These are phyloP conservation scores for Lactifluus pinguis DNA, from an alignment of 768 basidiomycete genomes.

Conservation along the genomic window DNA sequence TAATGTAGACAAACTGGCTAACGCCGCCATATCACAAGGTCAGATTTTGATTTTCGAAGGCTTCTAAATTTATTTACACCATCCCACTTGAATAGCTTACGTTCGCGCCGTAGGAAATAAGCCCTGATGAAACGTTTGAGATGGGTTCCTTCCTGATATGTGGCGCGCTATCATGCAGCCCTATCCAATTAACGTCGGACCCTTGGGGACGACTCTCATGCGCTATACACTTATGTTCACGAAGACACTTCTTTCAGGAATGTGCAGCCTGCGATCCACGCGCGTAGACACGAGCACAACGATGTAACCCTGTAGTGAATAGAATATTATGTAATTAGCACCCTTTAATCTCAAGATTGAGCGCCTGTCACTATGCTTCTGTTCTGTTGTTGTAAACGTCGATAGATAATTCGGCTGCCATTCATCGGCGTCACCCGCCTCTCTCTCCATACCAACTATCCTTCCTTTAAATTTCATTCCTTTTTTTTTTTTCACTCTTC, in stretches of 20 bases:
- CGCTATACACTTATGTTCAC: background rate
- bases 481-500: background rate
- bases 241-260: no score
- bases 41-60: background rate
- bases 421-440: no score
- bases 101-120: background rate
- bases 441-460: no score
- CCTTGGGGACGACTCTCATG: background rate
- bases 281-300: no score
- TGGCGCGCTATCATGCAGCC: background rate
- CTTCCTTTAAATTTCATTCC: background rate
- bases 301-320: no score
- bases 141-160: background rate
- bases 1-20: constrained; percentile 5
- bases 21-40: background rate
- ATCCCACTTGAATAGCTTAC: background rate
- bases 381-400: no score
- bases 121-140: background rate
- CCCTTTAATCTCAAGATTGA: no score
- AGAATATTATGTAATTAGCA: no score
- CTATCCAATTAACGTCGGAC: background rate
- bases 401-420: no score
- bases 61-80: background rate
- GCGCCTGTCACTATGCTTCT: no score
- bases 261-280: no score